phyloP scores from a whole-genome alignment of 352 stramenopile genomes.

The Globisporangium polare region DNA sequence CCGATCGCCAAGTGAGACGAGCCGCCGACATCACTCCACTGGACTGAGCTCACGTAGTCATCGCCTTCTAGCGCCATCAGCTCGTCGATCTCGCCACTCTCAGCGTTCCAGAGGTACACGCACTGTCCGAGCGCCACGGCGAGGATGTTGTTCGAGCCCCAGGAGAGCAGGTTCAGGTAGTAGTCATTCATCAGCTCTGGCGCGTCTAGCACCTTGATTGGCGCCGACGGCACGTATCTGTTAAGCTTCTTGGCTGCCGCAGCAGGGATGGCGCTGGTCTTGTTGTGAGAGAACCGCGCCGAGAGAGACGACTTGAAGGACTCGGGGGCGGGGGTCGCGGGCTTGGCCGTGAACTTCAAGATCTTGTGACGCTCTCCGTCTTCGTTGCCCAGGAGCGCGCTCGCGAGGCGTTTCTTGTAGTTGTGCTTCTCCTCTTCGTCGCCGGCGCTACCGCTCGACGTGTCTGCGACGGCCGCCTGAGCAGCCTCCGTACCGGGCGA shows the following conservation, averaged over 20 bases:
- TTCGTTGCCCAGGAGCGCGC: constrained; percentile 74
- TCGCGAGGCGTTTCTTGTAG: constrained; percentile 81
- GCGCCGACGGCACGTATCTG: constrained; percentile 95
- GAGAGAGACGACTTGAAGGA: constrained; percentile 96
- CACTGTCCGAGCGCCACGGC: constrained; percentile 96
- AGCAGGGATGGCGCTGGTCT: constrained; percentile 62
- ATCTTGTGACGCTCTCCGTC: constrained; percentile 90
- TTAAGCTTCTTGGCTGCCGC: constrained; percentile 86
- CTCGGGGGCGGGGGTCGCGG: constrained; percentile 84
- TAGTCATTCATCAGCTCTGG: constrained; percentile 99
- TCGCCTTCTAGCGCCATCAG: constrained; percentile 86
- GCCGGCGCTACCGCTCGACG: constrained; percentile 8
- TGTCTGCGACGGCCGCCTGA: constrained; percentile 24
- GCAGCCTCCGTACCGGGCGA: constrained; percentile 51
- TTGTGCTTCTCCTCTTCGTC: constrained; percentile 77
- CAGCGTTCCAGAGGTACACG: constrained; percentile 99
- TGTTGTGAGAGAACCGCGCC: constrained; percentile 94
- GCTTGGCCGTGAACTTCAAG: constrained; percentile 97
- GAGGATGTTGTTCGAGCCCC: constrained; percentile 95
- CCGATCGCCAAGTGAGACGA: constrained; percentile 92
- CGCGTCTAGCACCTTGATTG: constrained; percentile 95
- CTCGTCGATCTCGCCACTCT: constrained; percentile 94
- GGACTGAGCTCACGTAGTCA: constrained; percentile 97
- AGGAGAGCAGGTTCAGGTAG: constrained; percentile 99
- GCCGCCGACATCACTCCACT: constrained; percentile 90